Base-by-base conservation (phyloP, 352 stramenopile species). In the Blastocystis sp. region DNA sequence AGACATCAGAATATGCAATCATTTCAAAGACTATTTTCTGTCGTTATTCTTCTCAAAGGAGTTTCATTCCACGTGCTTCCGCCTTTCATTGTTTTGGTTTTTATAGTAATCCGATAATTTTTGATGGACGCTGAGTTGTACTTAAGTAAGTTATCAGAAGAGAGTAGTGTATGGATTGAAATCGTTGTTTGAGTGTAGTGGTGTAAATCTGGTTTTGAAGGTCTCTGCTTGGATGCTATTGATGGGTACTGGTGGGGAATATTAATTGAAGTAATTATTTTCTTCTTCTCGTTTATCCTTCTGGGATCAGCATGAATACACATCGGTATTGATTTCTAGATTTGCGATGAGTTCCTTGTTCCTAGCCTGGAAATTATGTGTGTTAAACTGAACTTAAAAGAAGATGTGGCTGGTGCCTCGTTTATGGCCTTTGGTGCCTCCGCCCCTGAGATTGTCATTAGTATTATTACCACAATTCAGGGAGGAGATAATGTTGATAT, bases 381-480 rank as follows among this genome's bases (percentile, higher is more conserved):
- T 69, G 75, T 75, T 21, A 78, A 58, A 51, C 51, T 42, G 52
- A 71, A 86, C 35, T 39, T 86, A 27, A 86, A 86, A 51, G 75
- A 86, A 49, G 75, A 86, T 86, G 75, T 86, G 6, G 75, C 75
- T 0, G 75, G 75, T 27, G 75, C 75, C 12, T 57, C 75, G 2
- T 86, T 86, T 56, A 39, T 86, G 12, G 75, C 75, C 11, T 75
- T 86, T 37, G 75, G 75, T 19, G 39, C 75, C 39, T 42, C 75
- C 6, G 75, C 75, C 73, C 43, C 52, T 49, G 75, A 86, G 21
- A 86, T 86, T 46, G 52, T 86, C 37, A 86, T 86, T 51, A 86
- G 75, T 66, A 73, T 46, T 77, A 86, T 86, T 49, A 86, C 75
- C 2, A 75, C 52, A 29, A 66, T 86, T n/a, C 57, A 86, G 11